Base-by-base conservation (phyloP, 2,329 filamentous ascomycete species). In the Fonsecaea pedrosoi region DNA sequence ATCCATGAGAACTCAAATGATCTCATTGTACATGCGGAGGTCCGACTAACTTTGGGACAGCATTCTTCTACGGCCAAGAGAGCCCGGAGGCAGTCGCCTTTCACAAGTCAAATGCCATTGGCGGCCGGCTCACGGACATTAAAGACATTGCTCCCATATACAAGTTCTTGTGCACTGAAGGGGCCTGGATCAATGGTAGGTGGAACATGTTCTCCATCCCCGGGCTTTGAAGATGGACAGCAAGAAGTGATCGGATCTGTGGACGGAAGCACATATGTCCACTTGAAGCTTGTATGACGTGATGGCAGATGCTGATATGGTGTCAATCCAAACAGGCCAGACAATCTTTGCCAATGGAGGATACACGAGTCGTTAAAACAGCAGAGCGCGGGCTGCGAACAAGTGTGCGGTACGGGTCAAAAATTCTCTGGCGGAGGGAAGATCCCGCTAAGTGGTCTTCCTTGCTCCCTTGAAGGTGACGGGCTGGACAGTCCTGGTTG, bases 311-410 rank as follows among this genome's bases (percentile, higher is more conserved):
- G 15, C 38, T 60, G 34, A 65, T n/a, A 34, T 18, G 5, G 1
- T 25, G 48, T 53, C 12, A 35, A 50, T 37, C 25, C 45, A 21
- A 18, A 10, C 18, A 66, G 64, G 64, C 54, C 66, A 70, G 60
- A 83, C 81, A 4, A 78, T 83, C 67, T 82, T 83, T 74, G 78
- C 80, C n/a, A 83, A 83, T 67, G 81, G 81, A 10, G 81, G 80
- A 9, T 83, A 83, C 67, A 82, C 80, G 1, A 82, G 80, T 37
- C 77, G 80, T 34, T 82, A 72, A 64, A 9, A 4, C 10, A 50
- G 45, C 18, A 50, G 45, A 3, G 6, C 4, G 5, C 25, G 3
- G 3, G 25, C 25, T 18, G 40, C 21, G 40, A 18, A 21, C 7
- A 21, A 12, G 7, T 42, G 15, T 25, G 25, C 25, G 25, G 25